These are phyloP conservation scores for Chloropicon primus DNA, from an alignment of 139 green algal genomes.

Conservation along the genomic window DNA sequence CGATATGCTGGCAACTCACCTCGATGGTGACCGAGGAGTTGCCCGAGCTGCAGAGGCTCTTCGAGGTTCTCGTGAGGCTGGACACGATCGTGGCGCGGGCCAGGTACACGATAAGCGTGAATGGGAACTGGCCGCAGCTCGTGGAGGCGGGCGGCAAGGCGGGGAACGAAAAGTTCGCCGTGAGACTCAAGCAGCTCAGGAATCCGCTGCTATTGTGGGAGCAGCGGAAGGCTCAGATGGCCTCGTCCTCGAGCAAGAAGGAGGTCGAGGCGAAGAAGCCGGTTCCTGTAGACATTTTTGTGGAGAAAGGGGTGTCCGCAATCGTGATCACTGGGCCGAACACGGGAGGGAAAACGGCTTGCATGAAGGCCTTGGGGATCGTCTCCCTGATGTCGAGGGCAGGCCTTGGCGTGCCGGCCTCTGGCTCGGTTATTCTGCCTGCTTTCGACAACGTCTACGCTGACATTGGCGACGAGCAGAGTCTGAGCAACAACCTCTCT, in stretches of 20 bases:
- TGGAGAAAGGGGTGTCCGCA: background rate
- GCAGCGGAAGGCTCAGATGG: background rate
- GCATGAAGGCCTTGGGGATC: conserved; percentile 1
- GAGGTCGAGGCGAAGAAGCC: background rate
- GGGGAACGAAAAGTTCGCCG: background rate
- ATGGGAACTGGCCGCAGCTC: background rate
- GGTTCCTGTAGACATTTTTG: conserved; percentile 1
- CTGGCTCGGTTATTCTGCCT: background rate
- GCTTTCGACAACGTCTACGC: background rate
- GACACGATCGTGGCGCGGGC: background rate
- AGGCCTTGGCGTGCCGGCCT: background rate
- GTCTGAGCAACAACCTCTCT: conserved; percentile 6
- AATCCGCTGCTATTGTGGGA: background rate
- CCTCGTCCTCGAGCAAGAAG: background rate
- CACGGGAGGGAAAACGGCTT: conserved; percentile 7
- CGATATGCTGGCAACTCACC: background rate
- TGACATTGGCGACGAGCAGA: conserved; percentile 10
- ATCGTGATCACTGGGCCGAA: conserved; percentile 8
- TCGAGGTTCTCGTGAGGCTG: background rate
- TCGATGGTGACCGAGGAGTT: background rate
- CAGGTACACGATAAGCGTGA: background rate
- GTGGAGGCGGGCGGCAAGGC: background rate
- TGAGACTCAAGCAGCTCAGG: background rate
- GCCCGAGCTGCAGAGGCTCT: background rate
- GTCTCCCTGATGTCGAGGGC: conserved; percentile 3